These are phyloP conservation scores for Suhomyces coccinellae DNA, from an alignment of 1,139 yeast species.

Conservation along the genomic window DNA sequence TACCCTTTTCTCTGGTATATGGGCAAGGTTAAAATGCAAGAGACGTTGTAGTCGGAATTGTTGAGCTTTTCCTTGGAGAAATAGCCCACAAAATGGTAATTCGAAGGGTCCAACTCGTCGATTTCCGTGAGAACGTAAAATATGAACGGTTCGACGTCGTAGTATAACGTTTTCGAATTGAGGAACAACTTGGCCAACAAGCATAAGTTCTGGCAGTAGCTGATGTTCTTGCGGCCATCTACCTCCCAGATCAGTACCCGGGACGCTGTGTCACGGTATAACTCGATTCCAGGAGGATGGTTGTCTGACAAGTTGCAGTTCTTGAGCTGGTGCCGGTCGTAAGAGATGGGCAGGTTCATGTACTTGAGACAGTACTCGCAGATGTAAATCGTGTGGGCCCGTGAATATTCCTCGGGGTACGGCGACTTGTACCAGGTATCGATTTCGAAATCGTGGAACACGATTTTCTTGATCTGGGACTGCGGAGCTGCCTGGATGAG, in stretches of 20 bases:
- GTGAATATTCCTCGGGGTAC: slow-evolving; percentile 83
- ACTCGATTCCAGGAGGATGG: slow-evolving; percentile 91
- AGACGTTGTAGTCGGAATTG: slow-evolving; percentile 75
- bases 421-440: slow-evolving; percentile 95
- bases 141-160: slow-evolving; percentile 93
- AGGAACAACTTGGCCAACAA: slow-evolving; percentile 83
- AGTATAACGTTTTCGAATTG: slow-evolving; percentile 87
- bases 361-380: slow-evolving; percentile 88
- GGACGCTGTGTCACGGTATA: slow-evolving; percentile 61
- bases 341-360: slow-evolving; percentile 67
- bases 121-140: slow-evolving; percentile 81
- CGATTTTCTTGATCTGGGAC: slow-evolving; percentile 52
- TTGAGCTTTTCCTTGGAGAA: slow-evolving; percentile 86
- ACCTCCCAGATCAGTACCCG: slow-evolving; percentile 80
- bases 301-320: slow-evolving; percentile 54
- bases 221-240: slow-evolving; percentile 81
- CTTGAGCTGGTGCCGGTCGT: slow-evolving; percentile 69
- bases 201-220: slow-evolving; percentile 88
- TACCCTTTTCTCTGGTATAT: slow-evolving; percentile 85
- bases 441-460: slow-evolving; percentile 69
- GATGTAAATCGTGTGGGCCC: slow-evolving; percentile 60
- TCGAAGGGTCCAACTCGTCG: slow-evolving; percentile 47
- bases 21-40: slow-evolving; percentile 89
- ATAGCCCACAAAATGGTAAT: slow-evolving; percentile 86
- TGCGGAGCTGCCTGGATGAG: slow-evolving; percentile 7